Evolutionary conservation across 2,329 filamentous ascomycete genomes (phyloP).

Genomic region (Mariannaea sp.): DNA sequence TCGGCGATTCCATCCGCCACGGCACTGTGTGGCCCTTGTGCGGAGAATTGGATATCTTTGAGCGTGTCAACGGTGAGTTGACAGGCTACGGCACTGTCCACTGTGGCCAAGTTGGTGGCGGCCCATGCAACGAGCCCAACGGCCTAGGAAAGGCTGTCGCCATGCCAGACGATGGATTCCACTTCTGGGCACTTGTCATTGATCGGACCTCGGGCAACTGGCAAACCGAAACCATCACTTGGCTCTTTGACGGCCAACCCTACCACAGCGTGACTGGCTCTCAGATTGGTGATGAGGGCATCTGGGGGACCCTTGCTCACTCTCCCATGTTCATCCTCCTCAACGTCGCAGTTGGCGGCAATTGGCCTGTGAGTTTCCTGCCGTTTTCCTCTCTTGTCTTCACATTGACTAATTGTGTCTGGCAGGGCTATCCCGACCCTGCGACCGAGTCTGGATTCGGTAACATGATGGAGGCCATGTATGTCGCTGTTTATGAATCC

Average conservation of each 20-base stretch:
- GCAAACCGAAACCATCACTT: slow-evolving; percentile 54
- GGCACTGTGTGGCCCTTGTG: slow-evolving; percentile 54
- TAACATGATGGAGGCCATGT: slow-evolving; percentile 49
- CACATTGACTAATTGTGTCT: slow-evolving; percentile 8
- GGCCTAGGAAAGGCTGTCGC: slow-evolving; percentile 45
- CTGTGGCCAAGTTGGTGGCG: slow-evolving; percentile 50
- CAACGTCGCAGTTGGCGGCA: slow-evolving; percentile 55
- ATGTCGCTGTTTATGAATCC: slow-evolving; percentile 47
- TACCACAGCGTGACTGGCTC: slow-evolving; percentile 52
- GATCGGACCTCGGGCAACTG: slow-evolving; percentile 52
- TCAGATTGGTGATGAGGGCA: slow-evolving; percentile 45
- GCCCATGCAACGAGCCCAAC: slow-evolving; percentile 53
- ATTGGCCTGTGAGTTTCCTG: slow-evolving; percentile 44
- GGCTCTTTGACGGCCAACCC: slow-evolving; percentile 51
- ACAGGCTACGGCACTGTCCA: slow-evolving; percentile 55
- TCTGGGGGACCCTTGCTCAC: slow-evolving; percentile 52
- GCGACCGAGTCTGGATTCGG: slow-evolving; percentile 44
- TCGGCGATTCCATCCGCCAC: slow-evolving; percentile 52
- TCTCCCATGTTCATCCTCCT: slow-evolving; percentile 52
- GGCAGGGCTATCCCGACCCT: slow-evolving; percentile 42
- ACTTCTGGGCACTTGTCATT: slow-evolving; percentile 54
- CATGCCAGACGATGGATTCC: slow-evolving; percentile 54
- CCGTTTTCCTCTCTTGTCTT: background rate
- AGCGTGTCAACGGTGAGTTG: slow-evolving; percentile 53
- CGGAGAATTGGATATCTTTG: slow-evolving; percentile 57